Conservation (phyloP, 768 basidiomycete genomes). For the Amanita muscaria region DNA sequence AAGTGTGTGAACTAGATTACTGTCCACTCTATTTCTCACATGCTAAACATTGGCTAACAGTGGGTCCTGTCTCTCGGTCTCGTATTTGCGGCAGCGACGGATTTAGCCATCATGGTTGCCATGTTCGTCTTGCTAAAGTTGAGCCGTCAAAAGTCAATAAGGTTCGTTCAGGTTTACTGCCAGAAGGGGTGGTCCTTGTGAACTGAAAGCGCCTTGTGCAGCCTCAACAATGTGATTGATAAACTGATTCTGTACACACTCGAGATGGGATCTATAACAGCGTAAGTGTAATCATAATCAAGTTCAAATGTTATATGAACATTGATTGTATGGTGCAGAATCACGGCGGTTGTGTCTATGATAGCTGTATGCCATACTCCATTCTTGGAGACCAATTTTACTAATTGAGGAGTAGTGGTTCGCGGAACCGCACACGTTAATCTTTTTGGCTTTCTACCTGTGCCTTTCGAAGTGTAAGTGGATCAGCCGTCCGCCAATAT, state of each 20-base stretch:
- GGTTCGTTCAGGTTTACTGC: conserved; percentile 13
- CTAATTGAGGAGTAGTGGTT: conserved; percentile 30
- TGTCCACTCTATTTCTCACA: too few species aligned
- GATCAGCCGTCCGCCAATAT: conserved; percentile 7
- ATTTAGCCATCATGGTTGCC: conserved; percentile 28
- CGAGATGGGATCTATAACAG: conserved; percentile 33
- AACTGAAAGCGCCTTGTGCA: too few species aligned
- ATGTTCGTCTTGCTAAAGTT: conserved; percentile 24
- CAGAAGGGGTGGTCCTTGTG: too few species aligned
- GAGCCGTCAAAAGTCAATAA: conserved; percentile 22
- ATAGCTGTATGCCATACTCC: conserved; percentile 29
- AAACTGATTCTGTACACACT: conserved; percentile 33
- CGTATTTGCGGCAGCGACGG: conserved; percentile 30
- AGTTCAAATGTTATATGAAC: not conserved
- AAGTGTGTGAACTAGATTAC: not conserved
- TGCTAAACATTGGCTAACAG: conserved; percentile 15
- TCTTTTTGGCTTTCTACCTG: conserved; percentile 42
- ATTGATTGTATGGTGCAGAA: conserved; percentile 15
- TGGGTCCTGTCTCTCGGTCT: conserved; percentile 38
- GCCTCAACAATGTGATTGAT: conserved; percentile 29
- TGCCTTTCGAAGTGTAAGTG: conserved; percentile 33
- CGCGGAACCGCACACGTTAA: conserved; percentile 31
- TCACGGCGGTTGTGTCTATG: conserved; percentile 39
- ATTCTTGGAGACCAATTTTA: not conserved
- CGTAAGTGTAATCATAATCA: too few species aligned